A percentile compares a stretch with the other conserved stretches of the same genome.
phyloP scores from a whole-genome alignment of 331 rosid genomes.

The Quercus phellos region DNA sequence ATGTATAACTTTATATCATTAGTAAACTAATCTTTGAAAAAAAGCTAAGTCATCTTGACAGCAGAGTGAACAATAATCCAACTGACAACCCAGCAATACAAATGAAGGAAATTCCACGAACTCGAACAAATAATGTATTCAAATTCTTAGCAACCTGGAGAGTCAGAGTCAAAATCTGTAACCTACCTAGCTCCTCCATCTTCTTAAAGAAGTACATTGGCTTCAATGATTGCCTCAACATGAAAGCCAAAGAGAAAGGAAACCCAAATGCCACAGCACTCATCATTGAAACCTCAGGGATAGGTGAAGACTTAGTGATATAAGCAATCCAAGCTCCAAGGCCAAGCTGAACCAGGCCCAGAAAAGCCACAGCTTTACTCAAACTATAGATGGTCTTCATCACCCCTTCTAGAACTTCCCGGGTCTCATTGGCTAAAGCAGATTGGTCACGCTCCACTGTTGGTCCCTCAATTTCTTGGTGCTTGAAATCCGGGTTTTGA shows the following conservation, averaged over 20 bases:
- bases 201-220: constrained; percentile 80
- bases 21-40: neutral
- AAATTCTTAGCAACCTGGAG: constrained; percentile 67
- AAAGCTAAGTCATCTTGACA: constrained; percentile 35
- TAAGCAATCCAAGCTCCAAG: constrained; percentile 76
- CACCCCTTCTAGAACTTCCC: constrained; percentile 46
- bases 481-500: constrained; percentile 61
- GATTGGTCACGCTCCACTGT: constrained; percentile 81
- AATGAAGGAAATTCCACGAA: constrained; percentile 44
- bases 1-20: neutral
- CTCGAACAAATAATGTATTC: constrained; percentile 48
- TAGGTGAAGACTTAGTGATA: constrained; percentile 29
- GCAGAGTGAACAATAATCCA: constrained; percentile 34
- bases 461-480: constrained; percentile 96
- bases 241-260: constrained; percentile 59
- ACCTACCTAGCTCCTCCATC: constrained; percentile 87
- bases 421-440: constrained; percentile 57
- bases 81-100: constrained; percentile 40
- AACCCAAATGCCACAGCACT: constrained; percentile 71
- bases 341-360: constrained; percentile 63
- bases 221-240: constrained; percentile 64
- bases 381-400: constrained; percentile 54
- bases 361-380: constrained; percentile 47
- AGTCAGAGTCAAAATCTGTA: constrained; percentile 77
- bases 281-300: constrained; percentile 49